These are phyloP conservation scores for Fusarium pilosicola DNA, from an alignment of 2,329 filamentous ascomycete genomes.

Conservation along the genomic window DNA sequence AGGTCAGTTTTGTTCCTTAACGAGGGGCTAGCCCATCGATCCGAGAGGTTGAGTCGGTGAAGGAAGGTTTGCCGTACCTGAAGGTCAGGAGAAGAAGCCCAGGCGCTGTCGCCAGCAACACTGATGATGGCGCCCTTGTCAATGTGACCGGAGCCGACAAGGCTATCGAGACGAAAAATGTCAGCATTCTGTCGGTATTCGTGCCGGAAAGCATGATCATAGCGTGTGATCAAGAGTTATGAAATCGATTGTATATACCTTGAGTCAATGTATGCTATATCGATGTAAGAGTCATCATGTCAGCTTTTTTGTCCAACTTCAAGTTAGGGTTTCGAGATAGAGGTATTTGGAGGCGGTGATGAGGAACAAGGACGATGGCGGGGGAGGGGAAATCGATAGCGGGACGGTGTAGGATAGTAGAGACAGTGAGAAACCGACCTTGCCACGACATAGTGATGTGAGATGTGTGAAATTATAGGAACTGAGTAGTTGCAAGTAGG, in stretches of 20 bases:
- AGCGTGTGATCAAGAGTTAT: not conserved
- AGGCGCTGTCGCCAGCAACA: slow-evolving; percentile 80
- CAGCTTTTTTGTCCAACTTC: slow-evolving; percentile 22
- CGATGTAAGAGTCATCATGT: slow-evolving; percentile 11
- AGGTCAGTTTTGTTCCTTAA: slow-evolving; percentile 16
- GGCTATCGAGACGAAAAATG: slow-evolving; percentile 61
- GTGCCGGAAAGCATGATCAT: not conserved
- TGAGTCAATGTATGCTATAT: slow-evolving; percentile 61
- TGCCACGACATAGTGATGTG: slow-evolving; percentile 75
- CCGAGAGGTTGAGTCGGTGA: slow-evolving; percentile 1
- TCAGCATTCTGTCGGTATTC: slow-evolving; percentile 37
- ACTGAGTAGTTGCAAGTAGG: slow-evolving; percentile 4
- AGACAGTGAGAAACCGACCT: slow-evolving; percentile 59
- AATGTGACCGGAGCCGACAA: slow-evolving; percentile 81
- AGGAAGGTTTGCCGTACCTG: slow-evolving; percentile 63
- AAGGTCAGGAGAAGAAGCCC: slow-evolving; percentile 78
- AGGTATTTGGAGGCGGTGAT: slow-evolving; percentile 42
- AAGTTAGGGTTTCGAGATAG: slow-evolving; percentile 34
- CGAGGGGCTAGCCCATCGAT: not conserved
- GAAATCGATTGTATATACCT: slow-evolving; percentile 52
- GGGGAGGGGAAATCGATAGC: slow-evolving; percentile 21
- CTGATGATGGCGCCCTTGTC: slow-evolving; percentile 89
- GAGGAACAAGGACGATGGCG: slow-evolving; percentile 31
- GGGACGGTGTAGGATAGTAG: slow-evolving; percentile 4
- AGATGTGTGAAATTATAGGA: slow-evolving; percentile 22